Conservation (phyloP, 768 basidiomycete genomes). For the Pholiota conissans region DNA sequence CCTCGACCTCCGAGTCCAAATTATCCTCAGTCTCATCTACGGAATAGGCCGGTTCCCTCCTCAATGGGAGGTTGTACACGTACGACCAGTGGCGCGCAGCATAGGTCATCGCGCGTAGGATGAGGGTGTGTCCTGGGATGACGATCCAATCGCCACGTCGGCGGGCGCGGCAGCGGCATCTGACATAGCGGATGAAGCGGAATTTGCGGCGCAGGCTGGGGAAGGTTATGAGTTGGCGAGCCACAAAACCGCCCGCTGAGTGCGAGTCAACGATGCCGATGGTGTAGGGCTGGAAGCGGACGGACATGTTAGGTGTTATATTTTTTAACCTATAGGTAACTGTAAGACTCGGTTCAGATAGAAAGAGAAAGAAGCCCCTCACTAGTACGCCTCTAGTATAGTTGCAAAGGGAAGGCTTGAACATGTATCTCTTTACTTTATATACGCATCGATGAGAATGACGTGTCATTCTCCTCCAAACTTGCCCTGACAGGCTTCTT, state of each 20-base stretch:
- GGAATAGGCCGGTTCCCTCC: not conserved
- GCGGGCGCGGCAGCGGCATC: conserved; percentile 1
- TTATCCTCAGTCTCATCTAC: not conserved
- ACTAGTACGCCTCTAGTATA: too few relatives aligned
- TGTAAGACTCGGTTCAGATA: too few relatives aligned
- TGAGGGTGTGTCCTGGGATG: not conserved
- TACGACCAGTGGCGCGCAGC: conserved; percentile 6
- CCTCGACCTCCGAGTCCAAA: not conserved
- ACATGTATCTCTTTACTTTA: too few relatives aligned
- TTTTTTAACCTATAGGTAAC: too few relatives aligned
- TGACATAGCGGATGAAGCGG: not conserved
- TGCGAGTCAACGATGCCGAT: not conserved
- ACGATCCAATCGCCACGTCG: conserved; percentile 1
- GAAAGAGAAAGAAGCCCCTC: too few relatives aligned
- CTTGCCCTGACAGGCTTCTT: too few relatives aligned
- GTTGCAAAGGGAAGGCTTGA: too few relatives aligned
- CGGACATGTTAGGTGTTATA: not conserved
- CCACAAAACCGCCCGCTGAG: not conserved
- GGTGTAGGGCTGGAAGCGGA: conserved; percentile 4
- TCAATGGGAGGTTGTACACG: not conserved
- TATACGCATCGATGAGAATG: too few relatives aligned
- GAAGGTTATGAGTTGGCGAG: conserved; percentile 3
- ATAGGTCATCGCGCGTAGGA: not conserved
- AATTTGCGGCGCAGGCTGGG: not conserved
- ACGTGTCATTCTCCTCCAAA: too few relatives aligned